Evolutionary conservation across 768 basidiomycete species (phyloP).

Genomic region (Crepidotus variabilis): DNA sequence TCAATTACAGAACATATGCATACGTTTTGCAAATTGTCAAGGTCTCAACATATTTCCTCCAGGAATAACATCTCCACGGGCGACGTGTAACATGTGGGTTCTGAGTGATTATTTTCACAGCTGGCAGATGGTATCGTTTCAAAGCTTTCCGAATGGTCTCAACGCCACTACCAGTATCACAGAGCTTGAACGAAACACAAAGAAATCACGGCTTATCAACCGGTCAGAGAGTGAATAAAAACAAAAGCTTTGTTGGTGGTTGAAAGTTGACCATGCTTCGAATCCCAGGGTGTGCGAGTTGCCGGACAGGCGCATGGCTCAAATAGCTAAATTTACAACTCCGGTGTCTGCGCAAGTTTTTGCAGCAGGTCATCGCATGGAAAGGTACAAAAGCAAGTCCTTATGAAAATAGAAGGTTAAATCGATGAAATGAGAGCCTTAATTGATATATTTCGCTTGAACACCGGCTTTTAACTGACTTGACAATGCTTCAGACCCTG

Average conservation of each 20-base stretch:
- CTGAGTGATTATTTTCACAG: not conserved
- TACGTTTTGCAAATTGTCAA: no score
- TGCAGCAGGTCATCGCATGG: not conserved
- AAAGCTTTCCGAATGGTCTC: no score
- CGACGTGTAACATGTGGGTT: not conserved
- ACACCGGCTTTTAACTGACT: no score
- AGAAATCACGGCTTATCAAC: no score
- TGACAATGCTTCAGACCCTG: no score
- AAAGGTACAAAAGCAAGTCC: not conserved
- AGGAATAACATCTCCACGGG: not conserved
- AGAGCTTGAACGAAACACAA: no score
- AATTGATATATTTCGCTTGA: no score
- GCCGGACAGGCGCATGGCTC: not conserved
- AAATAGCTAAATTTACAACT: not conserved
- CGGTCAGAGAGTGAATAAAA: not conserved
- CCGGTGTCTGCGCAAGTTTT: not conserved
- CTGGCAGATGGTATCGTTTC: not conserved
- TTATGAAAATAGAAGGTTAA: no score
- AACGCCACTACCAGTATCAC: no score
- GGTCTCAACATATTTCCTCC: not conserved
- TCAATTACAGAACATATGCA: no score
- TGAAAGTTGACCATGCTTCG: not conserved
- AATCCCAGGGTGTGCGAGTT: not conserved
- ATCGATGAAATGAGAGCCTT: no score
- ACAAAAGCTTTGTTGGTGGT: not conserved